Percentiles rank a stretch among this genome's conserved stretches.
phyloP scores from a whole-genome alignment of 345 rosid genomes.

The Populus nigra region DNA sequence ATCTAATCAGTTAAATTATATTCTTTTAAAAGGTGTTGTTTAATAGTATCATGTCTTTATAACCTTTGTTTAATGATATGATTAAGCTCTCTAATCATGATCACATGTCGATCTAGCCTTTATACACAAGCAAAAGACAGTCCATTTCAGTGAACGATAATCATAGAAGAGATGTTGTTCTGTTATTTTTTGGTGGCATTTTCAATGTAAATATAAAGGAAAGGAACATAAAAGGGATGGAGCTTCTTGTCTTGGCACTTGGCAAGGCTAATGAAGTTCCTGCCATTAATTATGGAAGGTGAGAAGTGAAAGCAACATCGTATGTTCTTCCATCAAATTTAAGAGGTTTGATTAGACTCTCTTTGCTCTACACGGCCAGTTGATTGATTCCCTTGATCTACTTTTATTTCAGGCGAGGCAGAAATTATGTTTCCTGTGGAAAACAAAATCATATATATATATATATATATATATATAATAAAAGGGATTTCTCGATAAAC shows the following conservation, averaged over 20 bases:
- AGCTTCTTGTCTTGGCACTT: not conserved
- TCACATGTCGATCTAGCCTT: constrained; percentile 8
- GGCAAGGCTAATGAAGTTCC: not conserved
- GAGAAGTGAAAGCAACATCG: constrained; percentile 8
- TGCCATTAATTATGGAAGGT: not conserved
- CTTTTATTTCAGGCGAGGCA: not conserved
- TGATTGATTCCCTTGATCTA: not conserved
- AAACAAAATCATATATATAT: too few species aligned
- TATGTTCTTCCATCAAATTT: not conserved
- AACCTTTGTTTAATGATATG: not conserved
- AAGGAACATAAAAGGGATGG: not conserved
- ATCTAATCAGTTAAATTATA: too few species aligned
- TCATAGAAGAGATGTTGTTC: not conserved
- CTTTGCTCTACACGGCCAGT: not conserved
- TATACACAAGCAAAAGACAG: not conserved
- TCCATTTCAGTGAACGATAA: not conserved
- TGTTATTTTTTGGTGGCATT: not conserved
- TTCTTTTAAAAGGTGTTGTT: too few species aligned
- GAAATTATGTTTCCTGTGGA: not conserved
- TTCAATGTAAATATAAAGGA: too few species aligned
- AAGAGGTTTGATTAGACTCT: not conserved
- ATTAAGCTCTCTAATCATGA: constrained; percentile 8
- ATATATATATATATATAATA: too few species aligned
- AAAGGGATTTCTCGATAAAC: too few species aligned
- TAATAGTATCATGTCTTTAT: not conserved